phyloP scores from a whole-genome alignment of 352 stramenopile genomes.

The Globisporangium sylvaticum region DNA sequence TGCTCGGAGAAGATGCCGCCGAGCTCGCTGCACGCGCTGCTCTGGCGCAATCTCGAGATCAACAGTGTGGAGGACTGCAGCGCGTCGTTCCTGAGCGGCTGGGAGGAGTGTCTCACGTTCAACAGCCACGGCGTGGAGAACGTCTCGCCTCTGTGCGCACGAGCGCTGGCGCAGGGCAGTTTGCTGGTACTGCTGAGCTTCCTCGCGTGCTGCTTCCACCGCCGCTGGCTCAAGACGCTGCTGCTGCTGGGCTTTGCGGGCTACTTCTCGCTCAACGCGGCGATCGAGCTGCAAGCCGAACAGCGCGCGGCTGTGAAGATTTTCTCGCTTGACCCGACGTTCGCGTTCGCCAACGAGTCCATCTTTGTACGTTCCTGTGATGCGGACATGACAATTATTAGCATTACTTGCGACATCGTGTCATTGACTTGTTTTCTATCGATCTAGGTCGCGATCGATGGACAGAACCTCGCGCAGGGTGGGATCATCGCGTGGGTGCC shows the following conservation, averaged over 20 bases:
- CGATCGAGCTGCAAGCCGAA: slow-evolving; percentile 41
- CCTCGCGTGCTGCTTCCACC: slow-evolving; percentile 40
- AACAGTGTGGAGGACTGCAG: slow-evolving; percentile 3
- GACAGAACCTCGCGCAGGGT: slow-evolving; percentile 74
- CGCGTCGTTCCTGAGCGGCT: slow-evolving; percentile 13
- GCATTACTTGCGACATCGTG: neutral
- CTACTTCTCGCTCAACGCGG: slow-evolving; percentile 29
- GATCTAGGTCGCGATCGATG: slow-evolving; percentile 67
- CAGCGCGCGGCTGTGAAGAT: slow-evolving; percentile 59
- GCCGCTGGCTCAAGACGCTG: slow-evolving; percentile 52
- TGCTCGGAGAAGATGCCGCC: slow-evolving; percentile 18
- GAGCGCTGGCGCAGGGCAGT: slow-evolving; percentile 16
- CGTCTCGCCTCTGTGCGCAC: slow-evolving; percentile 12
- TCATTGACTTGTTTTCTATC: neutral
- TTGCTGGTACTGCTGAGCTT: slow-evolving; percentile 27
- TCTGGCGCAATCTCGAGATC: slow-evolving; percentile 30
- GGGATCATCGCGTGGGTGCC: slow-evolving; percentile 64
- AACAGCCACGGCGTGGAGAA: slow-evolving; percentile 7
- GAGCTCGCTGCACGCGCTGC: slow-evolving; percentile 2
- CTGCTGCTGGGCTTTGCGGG: slow-evolving; percentile 30
- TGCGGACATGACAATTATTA: neutral
- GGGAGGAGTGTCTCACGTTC: slow-evolving; percentile 7
- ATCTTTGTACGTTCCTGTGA: slow-evolving; percentile 74
- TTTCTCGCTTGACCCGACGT: slow-evolving; percentile 60
- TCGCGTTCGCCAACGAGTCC: slow-evolving; percentile 78